phyloP scores from a whole-genome alignment of 768 basidiomycete species.

The Porpolomopsis calyptriformis region DNA sequence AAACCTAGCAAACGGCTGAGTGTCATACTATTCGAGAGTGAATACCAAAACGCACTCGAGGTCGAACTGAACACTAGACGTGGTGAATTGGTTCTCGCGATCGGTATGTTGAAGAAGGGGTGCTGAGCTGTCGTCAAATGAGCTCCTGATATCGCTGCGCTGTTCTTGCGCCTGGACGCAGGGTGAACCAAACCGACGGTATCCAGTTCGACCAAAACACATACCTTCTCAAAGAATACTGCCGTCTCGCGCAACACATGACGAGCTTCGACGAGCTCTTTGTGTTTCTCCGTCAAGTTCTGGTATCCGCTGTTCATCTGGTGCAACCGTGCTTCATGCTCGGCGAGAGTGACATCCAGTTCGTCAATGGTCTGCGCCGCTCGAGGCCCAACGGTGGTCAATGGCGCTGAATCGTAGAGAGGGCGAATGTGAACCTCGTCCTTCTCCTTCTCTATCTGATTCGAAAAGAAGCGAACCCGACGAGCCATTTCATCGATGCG shows the following conservation, averaged over 20 bases:
- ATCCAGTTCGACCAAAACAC: constrained; percentile 11
- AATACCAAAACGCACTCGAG: constrained; percentile 55
- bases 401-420: constrained; percentile 73
- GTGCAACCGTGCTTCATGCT: constrained; percentile 72
- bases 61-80: constrained; percentile 56
- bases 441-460: constrained; percentile 79
- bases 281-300: constrained; percentile 71
- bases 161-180: constrained; percentile 59
- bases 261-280: constrained; percentile 86
- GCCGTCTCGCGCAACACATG: constrained; percentile 93
- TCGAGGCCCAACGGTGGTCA: constrained; percentile 84
- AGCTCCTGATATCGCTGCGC: constrained; percentile 70
- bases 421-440: constrained; percentile 77
- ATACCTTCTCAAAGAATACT: constrained; percentile 84
- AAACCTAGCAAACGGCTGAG: constrained; percentile 42
- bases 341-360: constrained; percentile 74
- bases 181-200: background rate
- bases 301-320: constrained; percentile 95
- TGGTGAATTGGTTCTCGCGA: constrained; percentile 52
- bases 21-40: background rate
- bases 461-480: constrained; percentile 79
- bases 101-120: constrained; percentile 91
- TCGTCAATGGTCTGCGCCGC: constrained; percentile 92
- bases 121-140: constrained; percentile 85
- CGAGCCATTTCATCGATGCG: constrained; percentile 94